These are phyloP conservation scores for Cytidiella melzeri DNA, from an alignment of 768 basidiomycete genomes.

Conservation along the genomic window DNA sequence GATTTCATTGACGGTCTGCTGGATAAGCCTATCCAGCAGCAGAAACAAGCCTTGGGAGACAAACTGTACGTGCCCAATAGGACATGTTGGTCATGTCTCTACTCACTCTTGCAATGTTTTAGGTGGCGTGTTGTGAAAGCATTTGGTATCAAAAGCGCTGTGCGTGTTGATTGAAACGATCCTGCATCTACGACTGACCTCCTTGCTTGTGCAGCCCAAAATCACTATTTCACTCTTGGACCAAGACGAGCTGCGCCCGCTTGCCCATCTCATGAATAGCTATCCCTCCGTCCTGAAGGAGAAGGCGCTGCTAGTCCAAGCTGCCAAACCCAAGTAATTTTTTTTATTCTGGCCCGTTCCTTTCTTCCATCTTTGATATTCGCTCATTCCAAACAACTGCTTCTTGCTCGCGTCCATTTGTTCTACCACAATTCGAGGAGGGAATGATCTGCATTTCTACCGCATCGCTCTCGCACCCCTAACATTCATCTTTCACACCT, in stretches of 20 bases:
- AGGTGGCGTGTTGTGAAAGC: slow-evolving; percentile 60
- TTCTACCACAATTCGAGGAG: background rate
- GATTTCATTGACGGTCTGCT: slow-evolving; percentile 80
- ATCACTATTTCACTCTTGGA: slow-evolving; percentile 80
- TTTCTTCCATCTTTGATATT: too few species aligned
- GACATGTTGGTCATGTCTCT: background rate
- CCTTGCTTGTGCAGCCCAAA: slow-evolving; percentile 70
- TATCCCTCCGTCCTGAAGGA: slow-evolving; percentile 79
- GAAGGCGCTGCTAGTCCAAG: slow-evolving; percentile 42
- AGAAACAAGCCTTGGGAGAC: slow-evolving; percentile 20
- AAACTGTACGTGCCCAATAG: slow-evolving; percentile 16
- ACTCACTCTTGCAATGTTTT: slow-evolving; percentile 3
- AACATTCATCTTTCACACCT: background rate
- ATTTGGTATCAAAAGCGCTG: slow-evolving; percentile 77
- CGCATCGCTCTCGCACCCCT: background rate
- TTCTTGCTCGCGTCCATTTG: background rate
- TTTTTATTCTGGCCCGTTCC: too few species aligned
- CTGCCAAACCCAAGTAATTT: slow-evolving; percentile 17
- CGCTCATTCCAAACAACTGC: too few species aligned
- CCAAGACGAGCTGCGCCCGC: slow-evolving; percentile 75
- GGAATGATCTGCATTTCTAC: background rate
- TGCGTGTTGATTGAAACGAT: too few species aligned
- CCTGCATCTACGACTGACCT: too few species aligned
- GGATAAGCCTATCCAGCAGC: slow-evolving; percentile 61
- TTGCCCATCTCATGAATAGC: slow-evolving; percentile 85